phyloP scores from a whole-genome alignment of 768 basidiomycete species.

The Mycena vulgaris region DNA sequence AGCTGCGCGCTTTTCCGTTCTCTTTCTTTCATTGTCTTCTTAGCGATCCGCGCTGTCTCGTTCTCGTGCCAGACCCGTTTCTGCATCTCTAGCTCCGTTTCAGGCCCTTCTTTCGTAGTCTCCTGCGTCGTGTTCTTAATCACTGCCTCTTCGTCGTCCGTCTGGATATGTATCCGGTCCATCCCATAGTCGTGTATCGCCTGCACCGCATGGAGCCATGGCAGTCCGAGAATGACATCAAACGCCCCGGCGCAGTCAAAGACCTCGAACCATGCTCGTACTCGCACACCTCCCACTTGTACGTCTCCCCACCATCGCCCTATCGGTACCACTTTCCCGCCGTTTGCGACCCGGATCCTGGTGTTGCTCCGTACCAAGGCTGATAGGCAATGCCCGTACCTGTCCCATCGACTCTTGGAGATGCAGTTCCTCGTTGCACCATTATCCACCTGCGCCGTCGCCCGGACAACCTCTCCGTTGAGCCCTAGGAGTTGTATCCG shows the following conservation, averaged over 20 bases:
- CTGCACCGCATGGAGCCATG: slow-evolving; percentile 24
- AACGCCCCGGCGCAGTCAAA: slow-evolving; percentile 18
- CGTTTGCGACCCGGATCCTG: slow-evolving; percentile 9
- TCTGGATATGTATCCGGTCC: slow-evolving; percentile 11
- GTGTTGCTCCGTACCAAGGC: background rate
- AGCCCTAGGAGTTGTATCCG: background rate
- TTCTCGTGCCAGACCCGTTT: background rate
- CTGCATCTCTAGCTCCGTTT: background rate
- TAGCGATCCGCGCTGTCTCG: background rate
- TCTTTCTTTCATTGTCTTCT: background rate
- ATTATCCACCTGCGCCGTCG: background rate
- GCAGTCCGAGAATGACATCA: slow-evolving; percentile 22
- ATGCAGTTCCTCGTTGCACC: slow-evolving; percentile 17
- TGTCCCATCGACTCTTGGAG: slow-evolving; percentile 17
- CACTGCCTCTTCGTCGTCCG: background rate
- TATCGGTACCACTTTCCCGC: background rate
- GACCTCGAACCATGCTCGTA: slow-evolving; percentile 16
- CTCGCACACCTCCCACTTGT: background rate
- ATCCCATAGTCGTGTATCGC: slow-evolving; percentile 19
- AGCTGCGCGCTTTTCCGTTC: slow-evolving; percentile 19
- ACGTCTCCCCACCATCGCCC: slow-evolving; percentile 27
- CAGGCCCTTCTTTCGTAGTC: background rate
- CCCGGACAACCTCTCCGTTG: background rate
- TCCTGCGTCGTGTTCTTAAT: slow-evolving; percentile 9
- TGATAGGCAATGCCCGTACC: slow-evolving; percentile 17